Conservation (phyloP, 164 flowering plant species). For the Stephania yunnanensis region DNA sequence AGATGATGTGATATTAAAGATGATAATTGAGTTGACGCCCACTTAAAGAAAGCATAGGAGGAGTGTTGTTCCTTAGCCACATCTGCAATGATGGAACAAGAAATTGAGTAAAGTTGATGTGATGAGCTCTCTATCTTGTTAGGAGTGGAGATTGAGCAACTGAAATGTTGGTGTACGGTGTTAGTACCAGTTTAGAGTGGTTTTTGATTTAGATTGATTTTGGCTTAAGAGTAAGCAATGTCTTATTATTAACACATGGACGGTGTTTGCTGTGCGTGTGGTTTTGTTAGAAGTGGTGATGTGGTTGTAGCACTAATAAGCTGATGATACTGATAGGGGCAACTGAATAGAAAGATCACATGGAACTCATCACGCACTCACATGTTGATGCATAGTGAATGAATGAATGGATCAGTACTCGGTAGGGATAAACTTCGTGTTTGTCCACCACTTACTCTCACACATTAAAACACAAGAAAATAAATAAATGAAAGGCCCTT, state of each 20-base stretch:
- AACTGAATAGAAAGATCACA: too few species aligned
- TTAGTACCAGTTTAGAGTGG: too few species aligned
- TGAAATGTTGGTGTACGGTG: neutral
- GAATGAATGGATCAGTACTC: neutral
- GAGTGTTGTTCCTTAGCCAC: neutral
- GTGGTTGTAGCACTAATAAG: too few species aligned
- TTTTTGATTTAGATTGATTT: too few species aligned
- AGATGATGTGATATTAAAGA: neutral
- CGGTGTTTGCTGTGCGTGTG: too few species aligned
- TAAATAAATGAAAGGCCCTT: too few species aligned
- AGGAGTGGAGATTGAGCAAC: neutral
- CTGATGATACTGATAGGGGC: too few species aligned
- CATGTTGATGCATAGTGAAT: neutral
- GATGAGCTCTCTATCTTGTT: neutral
- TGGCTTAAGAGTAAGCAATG: too few species aligned
- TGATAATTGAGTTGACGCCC: neutral
- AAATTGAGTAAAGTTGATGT: neutral
- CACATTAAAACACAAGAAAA: neutral
- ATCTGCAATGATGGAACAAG: neutral
- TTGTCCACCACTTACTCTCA: neutral
- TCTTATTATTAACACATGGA: too few species aligned
- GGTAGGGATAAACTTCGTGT: neutral
- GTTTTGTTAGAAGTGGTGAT: too few species aligned
- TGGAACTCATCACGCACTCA: too few species aligned
- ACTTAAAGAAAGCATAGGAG: neutral